Evolutionary conservation across 441 rosid species (phyloP).

Genomic region (Populus hybrid): DNA sequence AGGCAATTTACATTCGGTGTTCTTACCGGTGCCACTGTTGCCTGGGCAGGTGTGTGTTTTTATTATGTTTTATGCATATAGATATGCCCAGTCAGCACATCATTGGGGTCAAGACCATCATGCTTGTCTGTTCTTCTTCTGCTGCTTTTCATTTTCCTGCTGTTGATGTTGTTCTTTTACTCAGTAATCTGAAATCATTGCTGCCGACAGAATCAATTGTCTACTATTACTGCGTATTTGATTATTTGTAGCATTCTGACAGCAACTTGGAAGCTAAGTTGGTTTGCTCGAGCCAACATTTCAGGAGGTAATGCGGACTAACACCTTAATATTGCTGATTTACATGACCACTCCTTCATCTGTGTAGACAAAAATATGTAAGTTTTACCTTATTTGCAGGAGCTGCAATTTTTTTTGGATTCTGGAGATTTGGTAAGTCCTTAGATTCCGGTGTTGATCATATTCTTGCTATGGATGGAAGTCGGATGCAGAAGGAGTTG

Average conservation of each 20-base stretch:
- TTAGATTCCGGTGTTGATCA: constrained; percentile 45
- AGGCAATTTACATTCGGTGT: constrained; percentile 23
- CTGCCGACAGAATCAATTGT: neutral
- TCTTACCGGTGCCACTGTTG: constrained; percentile 29
- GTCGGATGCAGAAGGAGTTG: constrained; percentile 62
- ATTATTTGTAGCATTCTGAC: constrained; percentile 21
- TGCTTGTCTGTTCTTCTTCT: neutral
- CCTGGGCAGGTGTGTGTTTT: constrained; percentile 35
- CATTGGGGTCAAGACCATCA: neutral
- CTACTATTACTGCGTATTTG: constrained; percentile 3
- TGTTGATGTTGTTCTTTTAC: neutral
- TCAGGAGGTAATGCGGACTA: constrained; percentile 31
- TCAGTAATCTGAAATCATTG: neutral
- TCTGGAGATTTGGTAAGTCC: constrained; percentile 32
- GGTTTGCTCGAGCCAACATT: constrained; percentile 21
- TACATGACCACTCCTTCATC: neutral
- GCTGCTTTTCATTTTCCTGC: neutral
- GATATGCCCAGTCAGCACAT: neutral
- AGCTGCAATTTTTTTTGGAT: constrained; percentile 39
- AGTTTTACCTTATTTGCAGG: constrained; percentile 30
- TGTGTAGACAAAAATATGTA: neutral
- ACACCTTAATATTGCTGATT: neutral
- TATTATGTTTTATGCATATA: neutral
- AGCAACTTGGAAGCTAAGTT: constrained; percentile 44
- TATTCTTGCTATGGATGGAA: constrained; percentile 63